phyloP scores from a whole-genome alignment of 129 eudicot genomes.

The Pittosporum tobira region DNA sequence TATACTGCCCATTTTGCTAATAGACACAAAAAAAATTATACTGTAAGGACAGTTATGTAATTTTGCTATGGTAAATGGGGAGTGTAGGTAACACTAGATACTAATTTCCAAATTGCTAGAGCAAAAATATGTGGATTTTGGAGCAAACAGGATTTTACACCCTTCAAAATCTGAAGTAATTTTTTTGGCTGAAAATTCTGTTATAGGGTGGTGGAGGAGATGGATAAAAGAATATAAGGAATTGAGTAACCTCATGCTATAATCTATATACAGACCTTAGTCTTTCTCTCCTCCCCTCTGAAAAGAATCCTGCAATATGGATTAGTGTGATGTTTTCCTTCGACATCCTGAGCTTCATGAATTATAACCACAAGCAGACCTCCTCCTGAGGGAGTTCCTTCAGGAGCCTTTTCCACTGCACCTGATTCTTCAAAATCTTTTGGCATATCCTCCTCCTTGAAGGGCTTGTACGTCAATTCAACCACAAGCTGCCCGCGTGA shows the following conservation, averaged over 20 bases:
- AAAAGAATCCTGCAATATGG: slow-evolving; percentile 70
- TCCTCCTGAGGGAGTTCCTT: slow-evolving; percentile 85
- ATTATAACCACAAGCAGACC: slow-evolving; percentile 68
- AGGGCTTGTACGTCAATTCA: slow-evolving; percentile 79
- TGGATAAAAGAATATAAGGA: background rate
- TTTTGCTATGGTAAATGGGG: too few relatives aligned
- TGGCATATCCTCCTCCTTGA: slow-evolving; percentile 64
- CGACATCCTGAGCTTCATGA: slow-evolving; percentile 93
- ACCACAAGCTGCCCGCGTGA: slow-evolving; percentile 72
- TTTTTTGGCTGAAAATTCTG: background rate
- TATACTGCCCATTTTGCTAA: too few relatives aligned
- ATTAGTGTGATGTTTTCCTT: slow-evolving; percentile 91
- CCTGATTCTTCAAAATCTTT: slow-evolving; percentile 41
- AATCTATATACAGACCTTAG: slow-evolving; percentile 61
- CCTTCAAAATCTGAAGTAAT: background rate
- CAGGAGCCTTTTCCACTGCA: slow-evolving; percentile 63
- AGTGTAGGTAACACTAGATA: too few relatives aligned
- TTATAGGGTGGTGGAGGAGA: background rate
- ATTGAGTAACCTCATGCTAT: background rate
- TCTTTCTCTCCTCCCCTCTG: slow-evolving; percentile 86
- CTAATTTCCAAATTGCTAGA: background rate
- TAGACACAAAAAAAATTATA: too few relatives aligned
- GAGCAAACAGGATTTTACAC: background rate
- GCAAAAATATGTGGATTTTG: background rate
- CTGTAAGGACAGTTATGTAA: too few relatives aligned